Percentiles rank a stretch among this genome's conserved stretches.
These are phyloP conservation scores for Tulasnella calospora DNA, from an alignment of 768 basidiomycete species.

Conservation along the genomic window DNA sequence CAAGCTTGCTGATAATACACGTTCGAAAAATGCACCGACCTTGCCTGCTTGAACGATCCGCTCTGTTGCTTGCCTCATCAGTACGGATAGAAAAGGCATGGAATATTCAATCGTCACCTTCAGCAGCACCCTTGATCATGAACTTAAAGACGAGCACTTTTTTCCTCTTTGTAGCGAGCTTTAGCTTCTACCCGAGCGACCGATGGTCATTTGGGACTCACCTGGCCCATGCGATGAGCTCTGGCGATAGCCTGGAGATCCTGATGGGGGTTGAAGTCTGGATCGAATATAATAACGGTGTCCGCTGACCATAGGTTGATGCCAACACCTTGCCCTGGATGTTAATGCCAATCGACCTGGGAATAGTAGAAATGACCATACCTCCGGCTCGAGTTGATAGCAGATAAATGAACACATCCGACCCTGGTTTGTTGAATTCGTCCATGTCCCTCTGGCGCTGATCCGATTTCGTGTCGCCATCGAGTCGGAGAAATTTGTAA, in stretches of 20 bases:
- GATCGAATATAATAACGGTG: conserved; percentile 89
- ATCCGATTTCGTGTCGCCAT: conserved; percentile 79
- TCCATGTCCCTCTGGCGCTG: conserved; percentile 95
- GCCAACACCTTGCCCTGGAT: conserved; percentile 35
- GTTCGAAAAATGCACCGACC: conserved; percentile 3
- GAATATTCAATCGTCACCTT: conserved; percentile 48
- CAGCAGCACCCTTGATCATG: conserved; percentile 91
- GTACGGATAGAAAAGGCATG: background rate
- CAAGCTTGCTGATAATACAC: background rate
- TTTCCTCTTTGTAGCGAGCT: conserved; percentile 58
- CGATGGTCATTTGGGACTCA: background rate
- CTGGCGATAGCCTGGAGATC: conserved; percentile 95
- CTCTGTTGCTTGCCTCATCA: conserved; percentile 45
- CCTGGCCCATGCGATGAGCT: conserved; percentile 82
- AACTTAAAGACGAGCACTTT: conserved; percentile 93
- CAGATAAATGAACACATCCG: conserved; percentile 86
- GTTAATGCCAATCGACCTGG: background rate
- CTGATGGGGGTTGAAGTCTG: conserved; percentile 98
- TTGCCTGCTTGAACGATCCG: conserved; percentile 48
- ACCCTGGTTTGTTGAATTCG: conserved; percentile 80
- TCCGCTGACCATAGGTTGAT: conserved; percentile 90
- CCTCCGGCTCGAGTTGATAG: conserved; percentile 91
- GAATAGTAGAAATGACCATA: conserved; percentile 37
- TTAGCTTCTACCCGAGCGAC: background rate
- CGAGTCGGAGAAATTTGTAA: conserved; percentile 76